A percentile compares a stretch with the other conserved stretches of the same genome.
phyloP scores from a whole-genome alignment of 129 eudicot species.

The Kitagawia praeruptora region DNA sequence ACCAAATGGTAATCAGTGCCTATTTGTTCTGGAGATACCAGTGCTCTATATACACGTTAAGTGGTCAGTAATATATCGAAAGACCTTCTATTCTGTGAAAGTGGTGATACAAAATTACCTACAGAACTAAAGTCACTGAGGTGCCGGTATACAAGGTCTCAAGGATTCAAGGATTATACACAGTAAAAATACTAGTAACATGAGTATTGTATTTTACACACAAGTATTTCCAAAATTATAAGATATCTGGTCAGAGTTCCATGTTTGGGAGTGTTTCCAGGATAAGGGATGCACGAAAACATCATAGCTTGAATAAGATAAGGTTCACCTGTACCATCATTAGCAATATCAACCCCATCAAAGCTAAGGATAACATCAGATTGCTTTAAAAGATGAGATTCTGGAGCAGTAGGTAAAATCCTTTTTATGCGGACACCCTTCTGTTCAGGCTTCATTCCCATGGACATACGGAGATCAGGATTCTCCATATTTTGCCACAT shows the following conservation, averaged over 20 bases:
- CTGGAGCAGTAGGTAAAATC: constrained; percentile 62
- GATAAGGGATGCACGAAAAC: background rate
- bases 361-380: constrained; percentile 54
- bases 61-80: background rate
- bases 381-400: constrained; percentile 37
- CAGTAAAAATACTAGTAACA: background rate
- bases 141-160: background rate
- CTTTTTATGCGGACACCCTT: constrained; percentile 57
- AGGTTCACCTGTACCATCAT: constrained; percentile 57
- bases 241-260: background rate
- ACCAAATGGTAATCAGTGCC: background rate
- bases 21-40: background rate
- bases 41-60: background rate
- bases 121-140: background rate
- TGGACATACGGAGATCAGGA: constrained; percentile 46
- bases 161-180: background rate
- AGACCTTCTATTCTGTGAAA: background rate
- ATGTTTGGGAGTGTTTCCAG: background rate
- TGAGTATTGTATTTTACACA: background rate
- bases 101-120: background rate
- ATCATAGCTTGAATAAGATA: background rate
- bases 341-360: constrained; percentile 53
- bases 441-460: constrained; percentile 51
- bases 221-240: background rate
- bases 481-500: constrained; percentile 69